phyloP scores from a whole-genome alignment of 495 filamentous ascomycete species.

The Aspergillus nanangensis region DNA sequence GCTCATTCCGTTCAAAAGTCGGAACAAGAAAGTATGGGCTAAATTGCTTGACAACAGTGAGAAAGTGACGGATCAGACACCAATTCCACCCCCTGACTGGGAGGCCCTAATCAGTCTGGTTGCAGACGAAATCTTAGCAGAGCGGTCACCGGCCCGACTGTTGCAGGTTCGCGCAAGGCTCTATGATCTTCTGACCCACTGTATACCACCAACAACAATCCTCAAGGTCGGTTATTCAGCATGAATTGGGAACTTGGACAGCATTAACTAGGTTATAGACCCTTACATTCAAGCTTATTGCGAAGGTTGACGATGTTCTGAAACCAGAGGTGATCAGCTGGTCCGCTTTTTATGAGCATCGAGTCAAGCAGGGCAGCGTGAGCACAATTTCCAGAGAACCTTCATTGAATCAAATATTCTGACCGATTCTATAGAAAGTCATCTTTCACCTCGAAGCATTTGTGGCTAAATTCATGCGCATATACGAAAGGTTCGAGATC shows the following conservation, averaged over 20 bases:
- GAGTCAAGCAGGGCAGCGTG: conserved; percentile 77
- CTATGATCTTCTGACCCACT: conserved; percentile 94
- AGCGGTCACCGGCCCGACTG: conserved; percentile 82
- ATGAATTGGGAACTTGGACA: not conserved
- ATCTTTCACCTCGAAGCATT: conserved; percentile 99
- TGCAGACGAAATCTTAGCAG: conserved; percentile 84
- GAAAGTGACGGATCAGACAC: conserved; percentile 80
- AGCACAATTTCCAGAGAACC: conserved; percentile 15
- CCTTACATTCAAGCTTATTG: conserved; percentile 86
- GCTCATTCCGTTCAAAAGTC: conserved; percentile 6
- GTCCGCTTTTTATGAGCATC: conserved; percentile 95
- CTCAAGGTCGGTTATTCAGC: conserved; percentile 56
- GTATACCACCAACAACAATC: conserved; percentile 89
- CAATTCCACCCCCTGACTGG: conserved; percentile 93
- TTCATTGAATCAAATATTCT: not conserved
- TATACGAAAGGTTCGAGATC: conserved; percentile 73
- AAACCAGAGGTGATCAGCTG: conserved; percentile 92
- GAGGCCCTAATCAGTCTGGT: conserved; percentile 83
- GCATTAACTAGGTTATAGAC: conserved; percentile 38
- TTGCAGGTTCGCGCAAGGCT: conserved; percentile 84
- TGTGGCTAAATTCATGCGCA: conserved; percentile 96
- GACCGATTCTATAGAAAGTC: conserved; percentile 56
- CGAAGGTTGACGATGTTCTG: conserved; percentile 77
- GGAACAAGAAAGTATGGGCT: not conserved
- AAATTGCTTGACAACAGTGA: conserved; percentile 56